Evolutionary conservation across 495 filamentous ascomycete species (phyloP).

Genomic region (Letharia columbiana): DNA sequence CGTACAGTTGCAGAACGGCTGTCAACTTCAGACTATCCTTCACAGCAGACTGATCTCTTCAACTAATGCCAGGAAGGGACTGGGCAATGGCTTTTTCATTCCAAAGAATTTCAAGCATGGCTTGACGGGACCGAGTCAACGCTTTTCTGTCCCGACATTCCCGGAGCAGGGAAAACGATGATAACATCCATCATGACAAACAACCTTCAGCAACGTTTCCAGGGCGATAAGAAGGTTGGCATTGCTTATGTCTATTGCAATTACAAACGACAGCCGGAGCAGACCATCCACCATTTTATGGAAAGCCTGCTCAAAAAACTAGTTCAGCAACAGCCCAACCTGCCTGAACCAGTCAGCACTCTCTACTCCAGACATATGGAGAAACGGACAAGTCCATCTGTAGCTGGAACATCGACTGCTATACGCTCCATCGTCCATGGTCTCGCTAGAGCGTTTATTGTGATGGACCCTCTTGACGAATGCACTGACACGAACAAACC

Average conservation of each 20-base stretch:
- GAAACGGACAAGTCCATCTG: slow-evolving; percentile 18
- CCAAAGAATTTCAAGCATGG: slow-evolving; percentile 5
- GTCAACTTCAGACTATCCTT: too few species aligned
- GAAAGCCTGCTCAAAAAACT: slow-evolving; percentile 36
- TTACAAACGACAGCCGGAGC: slow-evolving; percentile 31
- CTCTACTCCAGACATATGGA: slow-evolving; percentile 25
- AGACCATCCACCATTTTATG: slow-evolving; percentile 29
- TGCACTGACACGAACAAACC: slow-evolving; percentile 2
- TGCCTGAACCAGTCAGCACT: slow-evolving; percentile 26
- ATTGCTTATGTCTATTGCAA: slow-evolving; percentile 39
- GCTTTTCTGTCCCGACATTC: slow-evolving; percentile 12
- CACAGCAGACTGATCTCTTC: slow-evolving; percentile 1
- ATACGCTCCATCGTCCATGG: background rate
- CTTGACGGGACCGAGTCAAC: background rate
- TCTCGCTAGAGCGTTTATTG: slow-evolving; percentile 27
- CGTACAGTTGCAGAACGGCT: too few species aligned
- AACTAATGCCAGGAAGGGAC: background rate
- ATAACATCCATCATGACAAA: slow-evolving; percentile 26
- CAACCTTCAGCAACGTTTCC: slow-evolving; percentile 21
- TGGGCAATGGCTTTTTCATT: slow-evolving; percentile 11
- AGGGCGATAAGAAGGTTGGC: slow-evolving; percentile 19
- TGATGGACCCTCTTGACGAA: slow-evolving; percentile 44
- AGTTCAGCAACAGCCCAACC: slow-evolving; percentile 21
- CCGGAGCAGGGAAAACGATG: slow-evolving; percentile 16
- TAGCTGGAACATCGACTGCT: too few species aligned